Conservation (phyloP, 495 filamentous ascomycete species). For the Durotheca rogersii region DNA sequence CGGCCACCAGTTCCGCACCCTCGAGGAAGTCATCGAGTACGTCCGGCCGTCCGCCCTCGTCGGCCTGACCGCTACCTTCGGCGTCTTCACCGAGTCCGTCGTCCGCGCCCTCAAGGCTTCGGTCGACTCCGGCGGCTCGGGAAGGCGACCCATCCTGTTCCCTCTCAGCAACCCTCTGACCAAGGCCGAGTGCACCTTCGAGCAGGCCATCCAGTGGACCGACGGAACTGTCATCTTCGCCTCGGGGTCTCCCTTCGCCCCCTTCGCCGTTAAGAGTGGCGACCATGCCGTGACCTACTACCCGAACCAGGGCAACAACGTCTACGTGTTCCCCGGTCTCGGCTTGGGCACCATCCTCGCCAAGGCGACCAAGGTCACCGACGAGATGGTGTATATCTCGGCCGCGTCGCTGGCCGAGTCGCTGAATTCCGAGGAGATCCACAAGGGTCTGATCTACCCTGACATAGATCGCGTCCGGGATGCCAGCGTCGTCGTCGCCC, state of each 20-base stretch:
- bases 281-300: slow-evolving; percentile 69
- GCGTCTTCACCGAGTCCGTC: slow-evolving; percentile 88
- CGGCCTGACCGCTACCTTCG: slow-evolving; percentile 90
- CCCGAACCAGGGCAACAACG: slow-evolving; percentile 89
- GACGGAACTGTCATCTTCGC: slow-evolving; percentile 90
- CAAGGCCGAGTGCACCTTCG: slow-evolving; percentile 96
- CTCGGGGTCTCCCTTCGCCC: slow-evolving; percentile 88
- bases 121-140: slow-evolving; percentile 66
- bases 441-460: slow-evolving; percentile 87
- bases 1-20: slow-evolving; percentile 85
- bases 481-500: slow-evolving; percentile 81
- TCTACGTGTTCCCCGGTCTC: slow-evolving; percentile 97
- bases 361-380: slow-evolving; percentile 84
- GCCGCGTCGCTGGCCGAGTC: slow-evolving; percentile 77
- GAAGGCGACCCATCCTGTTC: slow-evolving; percentile 84
- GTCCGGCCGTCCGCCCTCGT: slow-evolving; percentile 93
- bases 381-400: slow-evolving; percentile 94
- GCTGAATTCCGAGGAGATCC: slow-evolving; percentile 76
- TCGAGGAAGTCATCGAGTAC: slow-evolving; percentile 89
- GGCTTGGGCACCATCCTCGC: slow-evolving; percentile 91
- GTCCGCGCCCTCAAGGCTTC: slow-evolving; percentile 73
- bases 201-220: slow-evolving; percentile 84
- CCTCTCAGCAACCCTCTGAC: slow-evolving; percentile 90
- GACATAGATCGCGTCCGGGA: slow-evolving; percentile 87
- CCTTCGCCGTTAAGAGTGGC: slow-evolving; percentile 63